Conservation (phyloP, 805 yeast genomes). For the Kazachstania bromeliacearum region DNA sequence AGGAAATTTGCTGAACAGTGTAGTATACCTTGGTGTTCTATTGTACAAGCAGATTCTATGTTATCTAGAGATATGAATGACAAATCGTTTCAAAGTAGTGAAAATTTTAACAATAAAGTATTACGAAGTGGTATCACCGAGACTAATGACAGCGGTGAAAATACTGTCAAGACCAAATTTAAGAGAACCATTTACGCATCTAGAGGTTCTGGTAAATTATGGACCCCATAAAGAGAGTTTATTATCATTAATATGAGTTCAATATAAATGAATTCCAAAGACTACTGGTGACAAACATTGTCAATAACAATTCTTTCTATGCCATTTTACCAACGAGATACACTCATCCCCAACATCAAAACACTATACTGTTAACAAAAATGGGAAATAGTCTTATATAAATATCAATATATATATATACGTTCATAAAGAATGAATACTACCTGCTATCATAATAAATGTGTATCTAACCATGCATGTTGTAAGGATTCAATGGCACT, state of each 20-base stretch:
- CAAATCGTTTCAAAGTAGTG: conserved; percentile 16
- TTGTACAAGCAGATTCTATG: conserved; percentile 23
- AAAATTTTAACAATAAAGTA: conserved; percentile 18
- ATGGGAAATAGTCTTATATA: neutral
- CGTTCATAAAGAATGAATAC: neutral
- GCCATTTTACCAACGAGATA: no score
- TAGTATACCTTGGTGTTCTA: conserved; percentile 37
- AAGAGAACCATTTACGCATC: conserved; percentile 47
- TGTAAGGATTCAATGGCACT: conserved; percentile 58
- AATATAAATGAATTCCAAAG: no score
- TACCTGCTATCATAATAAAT: conserved; percentile 1
- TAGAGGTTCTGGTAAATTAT: conserved; percentile 50
- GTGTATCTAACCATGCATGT: conserved; percentile 35
- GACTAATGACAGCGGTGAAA: conserved; percentile 22
- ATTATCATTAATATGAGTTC: no score
- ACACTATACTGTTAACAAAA: no score
- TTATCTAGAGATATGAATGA: conserved; percentile 20
- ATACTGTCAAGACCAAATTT: conserved; percentile 35
- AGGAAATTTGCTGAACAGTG: conserved; percentile 49
- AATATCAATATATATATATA: no score
- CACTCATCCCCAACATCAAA: no score
- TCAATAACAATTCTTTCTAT: no score
- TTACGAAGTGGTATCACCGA: conserved; percentile 15
- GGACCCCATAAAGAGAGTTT: conserved; percentile 49
- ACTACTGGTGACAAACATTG: no score